Percentiles rank a stretch among this genome's conserved stretches.
Conservation (phyloP, 2,329 filamentous ascomycete genomes). For the Monilinia fructigena region DNA sequence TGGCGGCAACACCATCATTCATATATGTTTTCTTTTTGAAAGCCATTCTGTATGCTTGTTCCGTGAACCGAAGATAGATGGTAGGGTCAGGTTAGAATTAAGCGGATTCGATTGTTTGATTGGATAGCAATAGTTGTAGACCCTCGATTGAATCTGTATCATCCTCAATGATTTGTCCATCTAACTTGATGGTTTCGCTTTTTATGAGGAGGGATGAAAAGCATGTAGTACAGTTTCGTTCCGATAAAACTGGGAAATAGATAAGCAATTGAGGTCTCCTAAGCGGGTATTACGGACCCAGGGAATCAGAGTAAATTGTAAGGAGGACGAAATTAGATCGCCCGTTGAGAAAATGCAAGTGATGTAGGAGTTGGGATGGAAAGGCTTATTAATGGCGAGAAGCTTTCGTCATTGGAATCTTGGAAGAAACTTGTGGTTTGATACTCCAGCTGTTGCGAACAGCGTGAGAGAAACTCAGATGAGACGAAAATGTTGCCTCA, state of each 20-base stretch:
- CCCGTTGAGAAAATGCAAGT: background rate
- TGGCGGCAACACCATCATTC: background rate
- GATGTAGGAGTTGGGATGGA: background rate
- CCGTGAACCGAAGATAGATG: constrained; percentile 11
- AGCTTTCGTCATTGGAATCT: background rate
- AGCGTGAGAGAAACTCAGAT: background rate
- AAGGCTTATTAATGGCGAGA: background rate
- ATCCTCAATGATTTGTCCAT: constrained; percentile 12
- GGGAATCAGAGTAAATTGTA: background rate
- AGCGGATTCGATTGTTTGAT: background rate
- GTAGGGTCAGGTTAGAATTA: background rate
- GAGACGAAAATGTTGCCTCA: constrained; percentile 1
- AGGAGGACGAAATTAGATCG: background rate
- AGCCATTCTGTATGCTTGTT: background rate
- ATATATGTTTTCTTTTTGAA: constrained; percentile 12
- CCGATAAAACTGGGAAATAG: background rate
- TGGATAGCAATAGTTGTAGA: background rate
- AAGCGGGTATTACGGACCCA: background rate
- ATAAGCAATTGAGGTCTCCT: background rate
- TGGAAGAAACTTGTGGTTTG: background rate
- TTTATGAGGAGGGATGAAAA: constrained; percentile 10
- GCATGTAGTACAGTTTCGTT: constrained; percentile 2
- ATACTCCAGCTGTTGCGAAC: background rate
- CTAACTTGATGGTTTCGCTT: constrained; percentile 12
- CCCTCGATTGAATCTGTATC: background rate